These are phyloP conservation scores for Aquanectria penicillioides DNA, from an alignment of 2,329 filamentous ascomycete species.

Conservation along the genomic window DNA sequence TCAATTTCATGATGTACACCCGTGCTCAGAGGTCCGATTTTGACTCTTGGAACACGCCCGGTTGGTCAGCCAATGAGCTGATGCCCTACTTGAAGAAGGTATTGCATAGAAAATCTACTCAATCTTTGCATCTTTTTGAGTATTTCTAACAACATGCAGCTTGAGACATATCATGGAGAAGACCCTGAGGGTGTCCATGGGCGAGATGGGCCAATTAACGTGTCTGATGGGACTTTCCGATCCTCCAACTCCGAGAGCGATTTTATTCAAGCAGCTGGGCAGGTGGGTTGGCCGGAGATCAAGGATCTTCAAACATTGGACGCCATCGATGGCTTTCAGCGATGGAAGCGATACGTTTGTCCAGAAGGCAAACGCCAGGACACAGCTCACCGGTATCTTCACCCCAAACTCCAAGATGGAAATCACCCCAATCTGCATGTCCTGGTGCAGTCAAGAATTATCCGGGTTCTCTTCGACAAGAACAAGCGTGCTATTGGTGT, in stretches of 20 bases:
- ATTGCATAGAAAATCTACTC: background rate
- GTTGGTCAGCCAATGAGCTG: constrained; percentile 47
- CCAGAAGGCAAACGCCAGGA: constrained; percentile 66
- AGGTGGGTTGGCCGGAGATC: constrained; percentile 62
- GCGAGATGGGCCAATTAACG: constrained; percentile 62
- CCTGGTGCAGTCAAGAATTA: constrained; percentile 65
- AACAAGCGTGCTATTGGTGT: constrained; percentile 66
- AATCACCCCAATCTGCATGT: constrained; percentile 68
- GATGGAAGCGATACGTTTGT: constrained; percentile 53
- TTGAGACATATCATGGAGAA: constrained; percentile 66
- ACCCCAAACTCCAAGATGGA: constrained; percentile 42
- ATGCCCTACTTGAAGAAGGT: constrained; percentile 47
- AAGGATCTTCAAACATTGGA: constrained; percentile 64
- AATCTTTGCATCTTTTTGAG: too few relatives aligned
- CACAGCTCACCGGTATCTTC: constrained; percentile 60
- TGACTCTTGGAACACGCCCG: constrained; percentile 47
- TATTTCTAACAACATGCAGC: constrained; percentile 37
- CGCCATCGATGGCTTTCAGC: constrained; percentile 43
- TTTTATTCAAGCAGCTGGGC: constrained; percentile 58
- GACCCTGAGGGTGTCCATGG: constrained; percentile 60
- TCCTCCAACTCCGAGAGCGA: constrained; percentile 53
- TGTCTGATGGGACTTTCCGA: constrained; percentile 61
- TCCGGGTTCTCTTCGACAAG: constrained; percentile 62
- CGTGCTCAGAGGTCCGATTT: constrained; percentile 46
- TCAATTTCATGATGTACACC: constrained; percentile 48